Conservation (phyloP, 768 basidiomycete species). For the Exidia glandulosa region DNA sequence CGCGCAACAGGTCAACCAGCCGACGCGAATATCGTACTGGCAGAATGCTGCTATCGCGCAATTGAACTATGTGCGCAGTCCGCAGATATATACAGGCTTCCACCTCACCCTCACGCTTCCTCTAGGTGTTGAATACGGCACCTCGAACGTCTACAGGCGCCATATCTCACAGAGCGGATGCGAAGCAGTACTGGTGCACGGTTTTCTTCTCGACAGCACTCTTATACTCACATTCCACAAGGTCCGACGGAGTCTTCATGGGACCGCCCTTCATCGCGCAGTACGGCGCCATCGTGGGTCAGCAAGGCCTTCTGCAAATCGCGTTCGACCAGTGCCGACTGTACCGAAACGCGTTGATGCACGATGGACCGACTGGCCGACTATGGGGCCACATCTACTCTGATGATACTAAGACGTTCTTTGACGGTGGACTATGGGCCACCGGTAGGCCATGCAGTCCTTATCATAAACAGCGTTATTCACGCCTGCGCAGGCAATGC, state of each 20-base stretch:
- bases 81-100: neutral
- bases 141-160: constrained; percentile 26
- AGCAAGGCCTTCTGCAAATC: constrained; percentile 27
- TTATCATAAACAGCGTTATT: neutral
- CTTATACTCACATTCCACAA: constrained; percentile 2
- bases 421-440: constrained; percentile 22
- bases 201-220: constrained; percentile 10
- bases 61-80: neutral
- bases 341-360: constrained; percentile 26
- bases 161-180: constrained; percentile 27
- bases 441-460: constrained; percentile 15
- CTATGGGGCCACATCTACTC: constrained; percentile 29
- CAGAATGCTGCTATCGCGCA: constrained; percentile 1
- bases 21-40: constrained; percentile 1
- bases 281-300: constrained; percentile 24
- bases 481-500: constrained; percentile 18
- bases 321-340: constrained; percentile 31
- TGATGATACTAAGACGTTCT: constrained; percentile 11
- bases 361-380: constrained; percentile 18
- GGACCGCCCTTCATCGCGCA: constrained; percentile 34
- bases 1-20: neutral
- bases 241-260: constrained; percentile 32
- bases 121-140: constrained; percentile 14
- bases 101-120: neutral
- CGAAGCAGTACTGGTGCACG: constrained; percentile 23